Evolutionary conservation across 164 flowering plant genomes (phyloP).

Genomic region (Chimonanthus praecox): DNA sequence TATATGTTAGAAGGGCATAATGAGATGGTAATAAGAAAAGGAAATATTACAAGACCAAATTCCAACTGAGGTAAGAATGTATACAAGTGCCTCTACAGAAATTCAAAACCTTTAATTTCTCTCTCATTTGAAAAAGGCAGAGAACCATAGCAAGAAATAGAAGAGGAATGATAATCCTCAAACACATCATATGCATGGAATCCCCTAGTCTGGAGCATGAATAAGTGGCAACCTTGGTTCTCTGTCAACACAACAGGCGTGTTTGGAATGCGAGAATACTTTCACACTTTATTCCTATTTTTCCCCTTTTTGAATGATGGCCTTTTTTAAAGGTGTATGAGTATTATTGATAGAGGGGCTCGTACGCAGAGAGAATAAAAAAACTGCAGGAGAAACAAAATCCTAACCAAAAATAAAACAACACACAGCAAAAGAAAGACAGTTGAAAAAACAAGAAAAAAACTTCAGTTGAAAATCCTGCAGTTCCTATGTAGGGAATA

Average conservation of each 20-base stretch:
- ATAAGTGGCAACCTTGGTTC: not conserved
- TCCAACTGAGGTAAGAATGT: not conserved
- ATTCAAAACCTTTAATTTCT: not conserved
- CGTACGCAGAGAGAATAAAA: no score
- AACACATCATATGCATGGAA: not conserved
- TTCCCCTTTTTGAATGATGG: no score
- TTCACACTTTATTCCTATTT: no score
- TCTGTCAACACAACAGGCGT: not conserved
- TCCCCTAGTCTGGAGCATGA: not conserved
- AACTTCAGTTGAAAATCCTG: no score
- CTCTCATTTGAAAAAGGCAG: not conserved
- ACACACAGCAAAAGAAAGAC: no score
- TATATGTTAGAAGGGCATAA: conserved; percentile 12
- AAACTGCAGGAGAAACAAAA: no score
- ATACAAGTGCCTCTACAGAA: not conserved
- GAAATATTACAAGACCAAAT: not conserved
- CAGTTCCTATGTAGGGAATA: no score
- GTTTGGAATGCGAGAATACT: no score
- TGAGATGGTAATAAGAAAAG: conserved; percentile 6
- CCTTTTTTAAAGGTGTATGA: no score
- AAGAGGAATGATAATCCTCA: not conserved
- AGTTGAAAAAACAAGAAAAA: no score
- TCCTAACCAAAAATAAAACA: no score
- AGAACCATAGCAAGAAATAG: not conserved
- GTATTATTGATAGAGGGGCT: no score